phyloP scores from a whole-genome alignment of 2,329 filamentous ascomycete genomes.

The Ophiosphaerella herpotricha region DNA sequence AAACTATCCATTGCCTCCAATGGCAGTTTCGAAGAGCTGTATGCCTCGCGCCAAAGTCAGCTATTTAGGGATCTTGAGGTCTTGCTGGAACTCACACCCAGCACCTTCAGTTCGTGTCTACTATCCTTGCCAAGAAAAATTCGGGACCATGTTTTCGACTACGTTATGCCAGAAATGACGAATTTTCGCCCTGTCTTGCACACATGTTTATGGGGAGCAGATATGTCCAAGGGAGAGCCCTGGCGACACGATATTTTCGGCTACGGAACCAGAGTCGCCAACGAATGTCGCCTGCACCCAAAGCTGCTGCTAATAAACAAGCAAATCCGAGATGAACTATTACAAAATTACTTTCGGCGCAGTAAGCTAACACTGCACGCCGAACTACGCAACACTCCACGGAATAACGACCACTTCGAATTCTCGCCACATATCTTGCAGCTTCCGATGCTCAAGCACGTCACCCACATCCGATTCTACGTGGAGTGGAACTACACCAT shows the following conservation, averaged over 20 bases:
- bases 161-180: constrained; percentile 28
- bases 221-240: constrained; percentile 39
- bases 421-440: constrained; percentile 41
- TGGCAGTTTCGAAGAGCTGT: constrained; percentile 31
- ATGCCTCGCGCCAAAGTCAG: constrained; percentile 37
- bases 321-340: constrained; percentile 36
- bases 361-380: constrained; percentile 41
- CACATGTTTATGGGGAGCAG: constrained; percentile 42
- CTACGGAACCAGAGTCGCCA: constrained; percentile 33
- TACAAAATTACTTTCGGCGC: constrained; percentile 32
- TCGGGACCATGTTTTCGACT: constrained; percentile 30
- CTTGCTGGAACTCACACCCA: constrained; percentile 40
- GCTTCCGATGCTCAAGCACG: constrained; percentile 33
- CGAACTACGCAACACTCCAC: constrained; percentile 37
- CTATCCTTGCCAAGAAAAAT: constrained; percentile 38
- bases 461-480: constrained; percentile 40
- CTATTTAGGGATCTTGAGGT: constrained; percentile 41
- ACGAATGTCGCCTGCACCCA: constrained; percentile 23
- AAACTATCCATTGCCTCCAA: constrained; percentile 31
- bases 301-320: constrained; percentile 36
- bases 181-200: constrained; percentile 35
- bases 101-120: constrained; percentile 37
- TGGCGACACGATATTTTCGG: constrained; percentile 42
- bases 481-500: constrained; percentile 43
- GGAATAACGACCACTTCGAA: constrained; percentile 39